A percentile compares a stretch with the other conserved stretches of the same genome.
phyloP scores from a whole-genome alignment of 75 land plant genomes.

The Picea sitchensis region DNA sequence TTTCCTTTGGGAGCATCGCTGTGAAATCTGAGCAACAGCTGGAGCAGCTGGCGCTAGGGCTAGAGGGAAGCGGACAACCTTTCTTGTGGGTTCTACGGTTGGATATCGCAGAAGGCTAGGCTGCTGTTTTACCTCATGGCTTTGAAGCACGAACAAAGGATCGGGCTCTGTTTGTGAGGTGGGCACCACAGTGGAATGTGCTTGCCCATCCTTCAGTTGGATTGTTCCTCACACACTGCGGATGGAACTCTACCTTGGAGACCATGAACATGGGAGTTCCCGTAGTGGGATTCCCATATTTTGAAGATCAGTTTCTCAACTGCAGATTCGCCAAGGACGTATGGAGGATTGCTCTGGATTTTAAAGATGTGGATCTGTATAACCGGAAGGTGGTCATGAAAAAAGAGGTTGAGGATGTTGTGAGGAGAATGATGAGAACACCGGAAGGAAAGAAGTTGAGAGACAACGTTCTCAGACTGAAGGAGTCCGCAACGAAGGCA shows the following conservation, averaged over 20 bases:
- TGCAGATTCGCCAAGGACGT: not conserved
- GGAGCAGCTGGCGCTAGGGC: too few relatives aligned
- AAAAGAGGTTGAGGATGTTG: not conserved
- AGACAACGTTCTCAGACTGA: not conserved
- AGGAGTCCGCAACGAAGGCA: not conserved
- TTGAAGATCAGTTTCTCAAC: not conserved
- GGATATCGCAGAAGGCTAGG: not conserved
- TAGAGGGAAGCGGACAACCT: not conserved
- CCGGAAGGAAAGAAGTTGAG: not conserved
- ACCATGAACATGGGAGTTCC: not conserved
- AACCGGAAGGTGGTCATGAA: not conserved
- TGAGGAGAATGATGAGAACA: not conserved
- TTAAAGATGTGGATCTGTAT: not conserved
- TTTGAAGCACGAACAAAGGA: not conserved
- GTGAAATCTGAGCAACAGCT: too few relatives aligned
- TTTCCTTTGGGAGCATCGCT: too few relatives aligned
- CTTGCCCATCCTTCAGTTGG: not conserved
- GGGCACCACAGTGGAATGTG: not conserved
- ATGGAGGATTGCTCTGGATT: not conserved
- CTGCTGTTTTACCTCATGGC: not conserved
- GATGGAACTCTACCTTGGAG: not conserved
- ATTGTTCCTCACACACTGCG: not conserved
- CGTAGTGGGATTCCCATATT: not conserved
- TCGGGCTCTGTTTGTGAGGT: not conserved
- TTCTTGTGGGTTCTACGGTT: not conserved